Conservation (phyloP, 768 basidiomycete species). For the Calocybe indica region DNA sequence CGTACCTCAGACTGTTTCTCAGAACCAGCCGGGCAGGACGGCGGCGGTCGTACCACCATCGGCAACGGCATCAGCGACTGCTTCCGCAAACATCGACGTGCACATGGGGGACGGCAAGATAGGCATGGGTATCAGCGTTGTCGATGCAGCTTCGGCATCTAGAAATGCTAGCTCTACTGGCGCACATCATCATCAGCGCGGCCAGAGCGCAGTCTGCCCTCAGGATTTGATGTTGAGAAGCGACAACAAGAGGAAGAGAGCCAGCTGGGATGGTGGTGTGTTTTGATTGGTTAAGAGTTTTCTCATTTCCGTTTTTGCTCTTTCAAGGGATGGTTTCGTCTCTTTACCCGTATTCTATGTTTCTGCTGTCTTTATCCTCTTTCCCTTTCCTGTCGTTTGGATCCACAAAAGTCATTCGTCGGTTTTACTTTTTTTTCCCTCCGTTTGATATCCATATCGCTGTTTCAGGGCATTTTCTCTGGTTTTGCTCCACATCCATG, state of each 20-base stretch:
- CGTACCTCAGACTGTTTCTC: neutral
- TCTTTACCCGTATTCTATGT: neutral
- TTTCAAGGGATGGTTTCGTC: neutral
- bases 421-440: neutral
- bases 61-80: neutral
- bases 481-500: too few relatives aligned
- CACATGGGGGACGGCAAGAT: neutral
- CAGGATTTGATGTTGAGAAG: conserved; percentile 42
- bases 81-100: neutral
- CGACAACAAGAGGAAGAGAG: conserved; percentile 53
- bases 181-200: conserved; percentile 44
- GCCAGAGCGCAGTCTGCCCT: conserved; percentile 38
- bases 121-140: conserved; percentile 15
- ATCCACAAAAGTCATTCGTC: neutral
- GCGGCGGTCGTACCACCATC: neutral
- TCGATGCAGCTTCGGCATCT: conserved; percentile 18
- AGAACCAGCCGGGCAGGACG: neutral
- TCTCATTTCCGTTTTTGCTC: neutral
- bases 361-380: neutral
- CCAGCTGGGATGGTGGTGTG: conserved; percentile 48
- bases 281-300: conserved; percentile 14
- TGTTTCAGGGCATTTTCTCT: too few relatives aligned
- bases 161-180: conserved; percentile 9
- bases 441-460: too few relatives aligned
- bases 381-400: neutral